phyloP scores from a whole-genome alignment of 2,329 filamentous ascomycete genomes.

The Sclerotinia borealis region DNA sequence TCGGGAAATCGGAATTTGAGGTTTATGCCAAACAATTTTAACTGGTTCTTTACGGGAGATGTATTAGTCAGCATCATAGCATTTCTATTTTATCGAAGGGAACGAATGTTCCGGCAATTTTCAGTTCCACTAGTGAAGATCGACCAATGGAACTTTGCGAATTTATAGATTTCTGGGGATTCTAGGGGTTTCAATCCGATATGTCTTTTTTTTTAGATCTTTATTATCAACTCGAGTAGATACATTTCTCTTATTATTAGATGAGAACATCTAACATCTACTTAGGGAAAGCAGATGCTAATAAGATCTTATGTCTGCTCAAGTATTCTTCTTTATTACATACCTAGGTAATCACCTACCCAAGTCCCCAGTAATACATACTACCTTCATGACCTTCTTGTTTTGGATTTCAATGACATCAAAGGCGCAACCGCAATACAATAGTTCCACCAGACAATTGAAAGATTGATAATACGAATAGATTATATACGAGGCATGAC shows the following conservation, averaged over 20 bases:
- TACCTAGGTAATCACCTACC: background rate
- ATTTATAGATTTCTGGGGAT: no score
- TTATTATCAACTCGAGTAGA: no score
- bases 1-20: background rate
- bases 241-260: no score
- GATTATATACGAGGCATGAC: background rate
- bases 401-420: no score
- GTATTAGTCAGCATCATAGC: background rate
- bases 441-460: background rate
- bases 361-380: background rate
- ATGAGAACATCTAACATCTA: no score
- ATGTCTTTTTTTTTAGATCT: no score
- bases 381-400: background rate
- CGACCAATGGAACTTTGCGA: no score
- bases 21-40: background rate
- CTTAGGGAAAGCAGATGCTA: no score
- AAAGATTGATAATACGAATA: background rate
- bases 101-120: no score
- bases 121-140: no score
- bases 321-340: background rate
- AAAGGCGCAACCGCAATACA: background rate
- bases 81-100: no score
- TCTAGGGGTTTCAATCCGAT: no score
- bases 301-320: background rate
- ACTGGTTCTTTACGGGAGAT: background rate